Percentiles rank a stretch among this genome's conserved stretches.
phyloP scores from a whole-genome alignment of 2,329 filamentous ascomycete species.

The Pseudocercospora fijiensis region DNA sequence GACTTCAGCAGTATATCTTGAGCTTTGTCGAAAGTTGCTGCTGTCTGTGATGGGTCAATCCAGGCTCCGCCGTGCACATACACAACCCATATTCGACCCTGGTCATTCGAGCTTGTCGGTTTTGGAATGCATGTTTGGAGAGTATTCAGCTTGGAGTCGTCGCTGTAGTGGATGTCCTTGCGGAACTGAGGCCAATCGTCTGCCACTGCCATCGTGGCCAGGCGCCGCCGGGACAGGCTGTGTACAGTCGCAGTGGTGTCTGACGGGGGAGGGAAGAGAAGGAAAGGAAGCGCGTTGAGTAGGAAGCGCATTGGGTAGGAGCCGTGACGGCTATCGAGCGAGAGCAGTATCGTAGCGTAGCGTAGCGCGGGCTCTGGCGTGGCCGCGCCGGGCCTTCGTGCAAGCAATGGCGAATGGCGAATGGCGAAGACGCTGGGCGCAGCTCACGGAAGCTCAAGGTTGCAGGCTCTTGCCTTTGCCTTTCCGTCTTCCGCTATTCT shows the following conservation, averaged over 20 bases:
- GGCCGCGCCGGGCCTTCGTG: not conserved
- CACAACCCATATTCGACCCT: slow-evolving; percentile 35
- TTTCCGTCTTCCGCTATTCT: not conserved
- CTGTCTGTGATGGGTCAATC: slow-evolving; percentile 48
- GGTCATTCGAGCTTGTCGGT: slow-evolving; percentile 27
- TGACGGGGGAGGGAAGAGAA: too few relatives aligned
- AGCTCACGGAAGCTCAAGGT: not conserved
- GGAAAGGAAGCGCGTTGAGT: too few relatives aligned
- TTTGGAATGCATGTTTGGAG: slow-evolving; percentile 46
- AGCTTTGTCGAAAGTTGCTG: slow-evolving; percentile 40
- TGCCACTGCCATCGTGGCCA: slow-evolving; percentile 16
- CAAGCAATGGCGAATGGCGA: not conserved
- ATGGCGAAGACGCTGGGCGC: not conserved
- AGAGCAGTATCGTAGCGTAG: too few relatives aligned
- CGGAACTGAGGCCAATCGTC: slow-evolving; percentile 32
- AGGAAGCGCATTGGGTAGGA: not conserved
- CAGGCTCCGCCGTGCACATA: slow-evolving; percentile 54
- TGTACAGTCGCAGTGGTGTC: too few relatives aligned
- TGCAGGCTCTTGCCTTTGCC: not conserved
- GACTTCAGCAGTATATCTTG: slow-evolving; percentile 39
- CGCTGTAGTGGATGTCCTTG: slow-evolving; percentile 34
- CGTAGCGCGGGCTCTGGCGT: not conserved
- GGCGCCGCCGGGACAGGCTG: not conserved
- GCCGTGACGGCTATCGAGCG: not conserved
- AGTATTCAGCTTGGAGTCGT: slow-evolving; percentile 41